Base-by-base conservation (phyloP, 768 basidiomycete genomes). In the Lentinula boryana region DNA sequence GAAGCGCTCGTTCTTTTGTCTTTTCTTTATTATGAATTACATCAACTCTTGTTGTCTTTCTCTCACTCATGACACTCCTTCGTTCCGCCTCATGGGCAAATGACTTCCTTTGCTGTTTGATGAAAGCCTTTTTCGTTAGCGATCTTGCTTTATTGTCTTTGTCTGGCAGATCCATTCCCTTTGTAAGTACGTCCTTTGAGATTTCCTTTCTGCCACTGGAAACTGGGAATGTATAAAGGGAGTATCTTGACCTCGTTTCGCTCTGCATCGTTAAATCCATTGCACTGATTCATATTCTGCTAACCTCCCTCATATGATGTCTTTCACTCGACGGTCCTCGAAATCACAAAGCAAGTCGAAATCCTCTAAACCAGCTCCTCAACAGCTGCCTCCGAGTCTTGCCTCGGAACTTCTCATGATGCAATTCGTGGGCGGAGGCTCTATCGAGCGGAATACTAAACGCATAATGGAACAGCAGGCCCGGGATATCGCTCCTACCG, bases 391-490 rank as follows among this genome's bases (percentile, higher is more conserved):
- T 69, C 68, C 78, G 4, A 76, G 78, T 8, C 71, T 81, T 38
- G 67, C 70, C 15, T 73, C 74, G 38, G 78, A 81, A 58, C 71
- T 80, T 44, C 78, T 75, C 2, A 70, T 81, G 61, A 73, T 76
- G 71, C 80, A 81, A 66, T 70, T 80, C 43, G 55, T 70, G 18
- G 80, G 77, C 48, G 80, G 80, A 41, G 80, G 80, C 0, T 69
- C 62, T 32, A 68, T 73, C 62, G 72, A 77, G 36, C 61, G 67
- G 23, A 74, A 78, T 23, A 68, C 72, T 31, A 70, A 69, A 46
- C 73, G 73, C 6, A 60, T 72, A 56, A 70, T 75, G 67, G 67
- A 72, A 58, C 63, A 65, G 15, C 75, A 76, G 60, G 78, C 76
- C 38, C 73, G 71, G 62, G 69, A 67, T 8, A 44, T 52, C 1